A percentile compares a stretch with the other conserved stretches of the same genome.
Conservation (phyloP, 2,329 filamentous ascomycete species). For the Dactylellina drechsleri region DNA sequence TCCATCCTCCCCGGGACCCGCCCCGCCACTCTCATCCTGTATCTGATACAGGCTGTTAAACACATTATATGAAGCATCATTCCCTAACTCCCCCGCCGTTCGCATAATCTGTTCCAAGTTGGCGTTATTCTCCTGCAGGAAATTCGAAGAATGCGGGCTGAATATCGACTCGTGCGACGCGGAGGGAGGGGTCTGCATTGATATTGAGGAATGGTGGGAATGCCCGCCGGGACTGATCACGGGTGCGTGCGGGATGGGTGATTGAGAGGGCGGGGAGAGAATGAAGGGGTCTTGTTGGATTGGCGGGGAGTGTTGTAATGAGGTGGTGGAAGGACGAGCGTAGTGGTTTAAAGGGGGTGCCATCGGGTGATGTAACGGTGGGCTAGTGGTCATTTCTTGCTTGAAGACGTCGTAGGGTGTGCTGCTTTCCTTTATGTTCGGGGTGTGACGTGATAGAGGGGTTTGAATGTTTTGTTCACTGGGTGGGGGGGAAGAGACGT, state of each 20-base stretch:
- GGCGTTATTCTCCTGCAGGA: slow-evolving; percentile 34
- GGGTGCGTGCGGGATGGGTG: slow-evolving; percentile 37
- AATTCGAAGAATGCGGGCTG: slow-evolving; percentile 28
- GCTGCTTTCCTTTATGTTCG: slow-evolving; percentile 21
- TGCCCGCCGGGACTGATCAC: slow-evolving; percentile 52
- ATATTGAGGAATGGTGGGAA: slow-evolving; percentile 46
- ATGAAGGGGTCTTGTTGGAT: slow-evolving; percentile 53
- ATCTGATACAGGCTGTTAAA: slow-evolving; percentile 51
- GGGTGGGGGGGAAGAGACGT: slow-evolving; percentile 38
- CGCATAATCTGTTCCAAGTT: slow-evolving; percentile 52
- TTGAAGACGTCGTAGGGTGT: slow-evolving; percentile 48
- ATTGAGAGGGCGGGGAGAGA: slow-evolving; percentile 43
- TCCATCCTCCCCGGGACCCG: slow-evolving; percentile 30
- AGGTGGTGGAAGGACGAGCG: not conserved
- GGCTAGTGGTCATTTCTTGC: slow-evolving; percentile 30
- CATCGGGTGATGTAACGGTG: slow-evolving; percentile 45
- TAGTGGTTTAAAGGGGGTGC: slow-evolving; percentile 41
- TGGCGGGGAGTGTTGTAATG: slow-evolving; percentile 46
- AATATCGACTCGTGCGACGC: slow-evolving; percentile 39
- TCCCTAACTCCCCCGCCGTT: slow-evolving; percentile 37
- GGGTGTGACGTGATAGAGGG: slow-evolving; percentile 38
- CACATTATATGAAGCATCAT: slow-evolving; percentile 50
- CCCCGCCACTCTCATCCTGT: slow-evolving; percentile 30
- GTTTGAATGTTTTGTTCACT: slow-evolving; percentile 48
- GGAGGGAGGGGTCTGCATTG: slow-evolving; percentile 48